Conservation (phyloP, 306 rosid genomes). For the Gynostemma pentaphyllum region DNA sequence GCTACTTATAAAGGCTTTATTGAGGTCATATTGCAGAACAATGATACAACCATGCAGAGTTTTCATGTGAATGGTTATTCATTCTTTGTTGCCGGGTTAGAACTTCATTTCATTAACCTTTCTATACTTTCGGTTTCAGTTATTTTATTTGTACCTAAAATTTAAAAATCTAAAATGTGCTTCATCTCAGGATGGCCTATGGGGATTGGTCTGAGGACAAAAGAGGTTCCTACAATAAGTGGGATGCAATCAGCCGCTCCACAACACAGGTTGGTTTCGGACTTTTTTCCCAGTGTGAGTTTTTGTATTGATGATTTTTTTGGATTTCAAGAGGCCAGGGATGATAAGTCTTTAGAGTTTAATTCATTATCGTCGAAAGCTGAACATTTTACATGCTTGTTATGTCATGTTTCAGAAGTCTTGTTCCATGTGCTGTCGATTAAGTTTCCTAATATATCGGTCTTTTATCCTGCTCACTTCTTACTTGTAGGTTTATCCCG, state of each 20-base stretch:
- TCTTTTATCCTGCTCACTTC: background rate
- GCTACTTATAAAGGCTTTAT: slow-evolving; percentile 81
- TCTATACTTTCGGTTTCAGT: background rate
- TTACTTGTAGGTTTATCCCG: slow-evolving; percentile 55
- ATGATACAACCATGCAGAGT: slow-evolving; percentile 59
- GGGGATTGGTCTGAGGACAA: slow-evolving; percentile 69
- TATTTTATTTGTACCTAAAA: background rate
- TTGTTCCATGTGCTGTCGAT: background rate
- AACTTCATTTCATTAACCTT: background rate
- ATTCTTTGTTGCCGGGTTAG: slow-evolving; percentile 70
- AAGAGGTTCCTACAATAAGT: slow-evolving; percentile 50
- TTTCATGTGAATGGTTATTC: slow-evolving; percentile 80
- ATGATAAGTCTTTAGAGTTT: too few species aligned
- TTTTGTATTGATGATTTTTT: too few species aligned
- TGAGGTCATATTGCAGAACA: slow-evolving; percentile 75
- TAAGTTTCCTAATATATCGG: background rate
- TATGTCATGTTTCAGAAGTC: background rate
- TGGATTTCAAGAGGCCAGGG: too few species aligned
- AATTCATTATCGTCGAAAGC: too few species aligned
- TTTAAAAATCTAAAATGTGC: slow-evolving; percentile 6
- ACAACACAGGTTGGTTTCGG: slow-evolving; percentile 58
- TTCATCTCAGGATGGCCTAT: slow-evolving; percentile 51
- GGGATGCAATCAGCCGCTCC: slow-evolving; percentile 79
- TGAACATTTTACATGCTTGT: background rate
- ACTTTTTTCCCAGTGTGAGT: background rate